Base-by-base conservation (phyloP, 1,284 basidiomycete species). In the Puccinia hordei region DNA sequence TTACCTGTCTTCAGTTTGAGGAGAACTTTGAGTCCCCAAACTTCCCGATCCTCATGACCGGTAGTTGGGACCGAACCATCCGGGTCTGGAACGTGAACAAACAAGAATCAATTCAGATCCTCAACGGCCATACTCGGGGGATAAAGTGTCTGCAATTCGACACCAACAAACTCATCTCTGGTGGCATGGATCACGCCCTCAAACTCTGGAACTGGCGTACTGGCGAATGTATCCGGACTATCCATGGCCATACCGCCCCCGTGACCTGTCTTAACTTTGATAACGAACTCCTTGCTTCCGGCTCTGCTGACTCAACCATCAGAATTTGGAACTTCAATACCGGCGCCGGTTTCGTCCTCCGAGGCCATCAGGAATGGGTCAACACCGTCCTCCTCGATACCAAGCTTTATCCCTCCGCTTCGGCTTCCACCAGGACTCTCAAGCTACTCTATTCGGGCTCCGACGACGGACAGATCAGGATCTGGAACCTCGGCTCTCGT, bases 161-260 rank as follows among this genome's bases (percentile, higher is more conserved):
- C 86, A 92, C 95, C 83, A 91, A 90, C 82, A 95, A 98, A 86
- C 89, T 99, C 68, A 95, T 99, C 85, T 98, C 97, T 0, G 96
- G 92, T 1, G 93, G 92, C 82, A 97, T 98, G 95, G 97, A 99
- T 85, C 90, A 91, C 82, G 96, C 94, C 0, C 90, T 99, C 84
- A 92, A 93, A 82, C 93, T 99, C 84, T 95, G 97, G 96, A 93
- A 98, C 85, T 99, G 97, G 97, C 89, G 96, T 80, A 91, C 92
- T 41, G 97, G 97, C 44, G 91, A 91, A 83, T 95, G 95, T 84
- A 90, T 96, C 81, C 88, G 93, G 79, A 92, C 93, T 59, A 87
- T 96, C 82, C 89, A 92, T 74, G 95, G 95, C 0, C 96, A 99
- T 85, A 91, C 92, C 10, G 94, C 93, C 78, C 95, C 94, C 75